Evolutionary conservation across 2,329 filamentous ascomycete species (phyloP).

Genomic region (Nakataea oryzae): DNA sequence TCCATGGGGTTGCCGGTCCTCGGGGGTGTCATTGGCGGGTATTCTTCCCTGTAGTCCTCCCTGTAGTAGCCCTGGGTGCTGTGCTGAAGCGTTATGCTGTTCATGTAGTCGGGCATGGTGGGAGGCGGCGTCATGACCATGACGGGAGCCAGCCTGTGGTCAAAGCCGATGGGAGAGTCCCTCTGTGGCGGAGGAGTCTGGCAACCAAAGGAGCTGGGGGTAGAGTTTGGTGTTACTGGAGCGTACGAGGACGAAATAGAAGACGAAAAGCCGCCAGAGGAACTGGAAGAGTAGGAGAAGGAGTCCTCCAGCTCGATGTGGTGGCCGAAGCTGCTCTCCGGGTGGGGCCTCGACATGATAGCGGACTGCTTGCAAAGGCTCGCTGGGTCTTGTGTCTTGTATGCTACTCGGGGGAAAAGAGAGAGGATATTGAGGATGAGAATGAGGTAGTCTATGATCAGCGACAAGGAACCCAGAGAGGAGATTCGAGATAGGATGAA

Average conservation of each 20-base stretch:
- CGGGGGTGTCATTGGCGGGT: background rate
- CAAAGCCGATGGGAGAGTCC: background rate
- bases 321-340: background rate
- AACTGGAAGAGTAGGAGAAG: slow-evolving; percentile 24
- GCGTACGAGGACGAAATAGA: slow-evolving; percentile 25
- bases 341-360: background rate
- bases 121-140: background rate
- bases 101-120: background rate
- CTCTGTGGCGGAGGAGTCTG: background rate
- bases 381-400: background rate
- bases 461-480: background rate
- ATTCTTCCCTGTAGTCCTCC: background rate
- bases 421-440: background rate
- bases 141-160: background rate
- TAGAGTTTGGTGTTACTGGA: background rate
- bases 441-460: background rate
- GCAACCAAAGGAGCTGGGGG: background rate
- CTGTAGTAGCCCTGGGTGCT: background rate
- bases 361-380: background rate
- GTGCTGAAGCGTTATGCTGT: slow-evolving; percentile 10
- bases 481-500: slow-evolving; percentile 1
- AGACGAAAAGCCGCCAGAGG: slow-evolving; percentile 25
- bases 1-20: background rate
- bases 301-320: background rate
- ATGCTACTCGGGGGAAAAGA: background rate